Base-by-base conservation (phyloP, 2,329 filamentous ascomycete genomes). In the Capronia coronata region DNA sequence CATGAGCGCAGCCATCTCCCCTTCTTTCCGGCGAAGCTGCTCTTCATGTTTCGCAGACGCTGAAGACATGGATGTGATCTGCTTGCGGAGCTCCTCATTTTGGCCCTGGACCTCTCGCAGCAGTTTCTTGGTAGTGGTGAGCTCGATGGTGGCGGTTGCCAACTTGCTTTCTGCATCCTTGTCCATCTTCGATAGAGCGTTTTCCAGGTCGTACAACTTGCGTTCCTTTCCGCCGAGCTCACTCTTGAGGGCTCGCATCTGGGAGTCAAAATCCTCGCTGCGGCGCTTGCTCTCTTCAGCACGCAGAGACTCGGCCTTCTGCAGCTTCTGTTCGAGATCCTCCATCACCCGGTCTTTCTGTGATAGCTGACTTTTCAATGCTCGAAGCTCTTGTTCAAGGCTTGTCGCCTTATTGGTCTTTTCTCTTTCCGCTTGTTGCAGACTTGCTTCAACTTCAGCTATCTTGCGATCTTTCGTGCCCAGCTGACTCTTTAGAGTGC, bases 41-140 rank as follows among this genome's bases (percentile, higher is more conserved):
- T 97, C 91, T 67, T 98, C 93, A 58, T 95, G 97, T 63, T 90
- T 88, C 0, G 89, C 94, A 0, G 91, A 95, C 0, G 91, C 96
- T 42, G 87, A 83, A 0, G 93, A 93, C 14, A 98, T 74, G 58
- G 95, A 83, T 0, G 86, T 79, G 46, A 98, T 82, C 62, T 96
- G 89, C 60, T 89, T 80, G 46, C 94, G 84, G 40, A 94, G 80
- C 38, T 86, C 82, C 10, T 82, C 79, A 59, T 94, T 94, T 63
- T 98, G 91, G 3, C 84, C 81, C 1, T 82, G 67, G 1, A 96
- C 76, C 16, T 88, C 83, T 45, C 84, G 82, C 61, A 94, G 82
- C 57, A 87, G 83, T 51, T 80, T 76, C 64, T 83, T 88, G 23
- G 82, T 76, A 8, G 78, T 74, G 46, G 89, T 81, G 1, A 96